Percentiles rank a stretch among this genome's conserved stretches.
Evolutionary conservation across 768 basidiomycete genomes (phyloP).

Genomic region (Amanita muscaria): DNA sequence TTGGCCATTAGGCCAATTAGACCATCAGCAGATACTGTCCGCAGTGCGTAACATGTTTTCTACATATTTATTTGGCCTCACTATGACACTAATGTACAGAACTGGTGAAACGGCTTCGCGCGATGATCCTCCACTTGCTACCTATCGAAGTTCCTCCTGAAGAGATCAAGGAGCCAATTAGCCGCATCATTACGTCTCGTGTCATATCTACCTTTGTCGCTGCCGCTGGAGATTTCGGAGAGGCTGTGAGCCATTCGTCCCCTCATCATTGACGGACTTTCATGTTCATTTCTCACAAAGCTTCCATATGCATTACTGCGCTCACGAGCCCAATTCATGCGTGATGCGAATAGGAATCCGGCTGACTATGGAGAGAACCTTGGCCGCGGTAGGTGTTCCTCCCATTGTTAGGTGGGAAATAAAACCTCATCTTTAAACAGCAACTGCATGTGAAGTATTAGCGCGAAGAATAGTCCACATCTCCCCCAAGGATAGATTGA

Average conservation of each 20-base stretch:
- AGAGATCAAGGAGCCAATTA: conserved; percentile 66
- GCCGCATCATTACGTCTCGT: conserved; percentile 72
- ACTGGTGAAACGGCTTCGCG: conserved; percentile 71
- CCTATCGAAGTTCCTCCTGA: conserved; percentile 71
- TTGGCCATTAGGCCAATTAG: conserved; percentile 36
- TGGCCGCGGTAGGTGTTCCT: conserved; percentile 50
- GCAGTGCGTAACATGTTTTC: conserved; percentile 42
- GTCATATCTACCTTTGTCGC: conserved; percentile 70
- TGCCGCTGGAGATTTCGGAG: conserved; percentile 81
- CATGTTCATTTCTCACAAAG: no score
- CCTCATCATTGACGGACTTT: neutral
- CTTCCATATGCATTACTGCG: conserved; percentile 77
- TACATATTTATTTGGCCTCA: neutral
- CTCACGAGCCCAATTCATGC: conserved; percentile 72
- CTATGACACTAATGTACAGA: conserved; percentile 32
- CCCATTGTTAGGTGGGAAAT: neutral
- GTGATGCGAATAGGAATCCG: conserved; percentile 72
- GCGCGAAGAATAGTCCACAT: conserved; percentile 75
- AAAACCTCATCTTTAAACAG: conserved; percentile 25
- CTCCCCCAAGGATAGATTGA: conserved; percentile 51
- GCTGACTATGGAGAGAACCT: conserved; percentile 84
- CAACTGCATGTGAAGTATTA: conserved; percentile 76
- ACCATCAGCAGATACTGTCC: conserved; percentile 62
- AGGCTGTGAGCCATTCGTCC: conserved; percentile 48
- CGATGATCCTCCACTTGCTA: conserved; percentile 64